Percentiles rank a stretch among this genome's conserved stretches.
Conservation (phyloP, 257 asterid genomes). For the Plantago major region DNA sequence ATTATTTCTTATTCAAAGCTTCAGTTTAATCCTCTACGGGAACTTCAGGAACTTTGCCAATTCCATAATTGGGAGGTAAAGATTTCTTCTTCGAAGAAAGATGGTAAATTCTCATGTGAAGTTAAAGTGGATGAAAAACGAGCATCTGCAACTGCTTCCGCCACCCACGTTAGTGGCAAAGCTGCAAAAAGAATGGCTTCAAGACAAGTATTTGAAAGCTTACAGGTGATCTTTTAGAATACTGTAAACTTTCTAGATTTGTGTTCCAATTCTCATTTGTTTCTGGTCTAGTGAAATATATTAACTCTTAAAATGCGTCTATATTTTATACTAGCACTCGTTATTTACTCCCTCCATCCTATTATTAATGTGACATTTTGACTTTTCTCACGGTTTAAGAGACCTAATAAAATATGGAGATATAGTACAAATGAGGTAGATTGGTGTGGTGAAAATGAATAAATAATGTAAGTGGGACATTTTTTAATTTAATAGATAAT, state of each 20-base stretch:
- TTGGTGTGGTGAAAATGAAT: no score
- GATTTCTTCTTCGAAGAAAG: slow-evolving; percentile 38
- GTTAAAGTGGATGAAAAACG: slow-evolving; percentile 45
- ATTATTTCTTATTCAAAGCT: slow-evolving; percentile 52
- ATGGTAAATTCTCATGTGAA: slow-evolving; percentile 39
- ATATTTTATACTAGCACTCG: no score
- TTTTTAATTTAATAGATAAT: no score
- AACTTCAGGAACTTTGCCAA: slow-evolving; percentile 79
- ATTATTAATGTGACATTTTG: no score
- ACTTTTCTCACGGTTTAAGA: no score
- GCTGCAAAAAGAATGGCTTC: slow-evolving; percentile 63
- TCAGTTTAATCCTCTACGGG: slow-evolving; percentile 63
- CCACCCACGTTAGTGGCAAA: slow-evolving; percentile 46
- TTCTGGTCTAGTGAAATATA: neutral
- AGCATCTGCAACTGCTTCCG: slow-evolving; percentile 33
- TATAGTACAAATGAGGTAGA: no score
- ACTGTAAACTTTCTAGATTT: neutral
- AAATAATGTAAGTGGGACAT: no score
- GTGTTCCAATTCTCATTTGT: slow-evolving; percentile 1
- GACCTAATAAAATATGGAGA: no score
- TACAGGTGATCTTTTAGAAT: slow-evolving; percentile 52
- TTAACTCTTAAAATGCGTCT: neutral
- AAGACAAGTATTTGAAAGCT: slow-evolving; percentile 29
- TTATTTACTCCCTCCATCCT: no score
- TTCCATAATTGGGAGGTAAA: slow-evolving; percentile 46